Evolutionary conservation across 129 eudicot species (phyloP), one percentile per base, ranked within the genome.

Genomic region (Helichrysum umbraculigerum): DNA sequence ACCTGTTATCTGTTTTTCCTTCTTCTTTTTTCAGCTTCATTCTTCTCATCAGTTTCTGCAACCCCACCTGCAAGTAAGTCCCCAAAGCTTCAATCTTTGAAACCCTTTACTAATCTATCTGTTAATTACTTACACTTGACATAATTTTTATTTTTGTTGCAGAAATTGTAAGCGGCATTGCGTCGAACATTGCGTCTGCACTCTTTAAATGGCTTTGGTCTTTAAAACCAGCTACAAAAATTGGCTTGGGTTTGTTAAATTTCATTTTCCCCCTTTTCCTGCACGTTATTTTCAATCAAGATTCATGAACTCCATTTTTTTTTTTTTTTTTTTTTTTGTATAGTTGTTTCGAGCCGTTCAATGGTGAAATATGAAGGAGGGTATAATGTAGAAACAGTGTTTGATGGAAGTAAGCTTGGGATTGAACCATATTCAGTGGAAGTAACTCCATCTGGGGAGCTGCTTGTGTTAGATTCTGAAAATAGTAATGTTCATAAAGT

Each of bases 361-460:
- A 79, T 89, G 96, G 85, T 94, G 87, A 94, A 91, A 81, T 94
- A 91, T 69, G 98, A 94, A 70, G 88, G 93, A 61, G 98, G 98
- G 69, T 94, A 91, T 85, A 81, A 80, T 54, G 96, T 94, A 21
- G 97, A 94, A 76, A 91, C 98, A 3, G 96, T 94, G 71, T 94
- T 94, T 75, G 97, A 94, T 82, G 98, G 98, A 66, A 91, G 90
- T 69, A 94, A 89, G 84, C 89, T 86, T 73, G 98, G 98, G 64
- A 91, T 94, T 81, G 98, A 94, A 57, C 98, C 98, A 42, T 82
- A 94, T 62, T 83, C 92, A 6, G 90, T 94, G 30, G 90, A 87
- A 72, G 81, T 88, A 16, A 82, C 96, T 63, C 85, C 90, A 66
- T 70, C 81, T 66, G 98, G 96, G 19, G 98, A 94, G 51, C 78